Percentiles rank a stretch among this genome's conserved stretches.
phyloP scores from a whole-genome alignment of 2,329 filamentous ascomycete genomes.

The Cordyceps farinosa region DNA sequence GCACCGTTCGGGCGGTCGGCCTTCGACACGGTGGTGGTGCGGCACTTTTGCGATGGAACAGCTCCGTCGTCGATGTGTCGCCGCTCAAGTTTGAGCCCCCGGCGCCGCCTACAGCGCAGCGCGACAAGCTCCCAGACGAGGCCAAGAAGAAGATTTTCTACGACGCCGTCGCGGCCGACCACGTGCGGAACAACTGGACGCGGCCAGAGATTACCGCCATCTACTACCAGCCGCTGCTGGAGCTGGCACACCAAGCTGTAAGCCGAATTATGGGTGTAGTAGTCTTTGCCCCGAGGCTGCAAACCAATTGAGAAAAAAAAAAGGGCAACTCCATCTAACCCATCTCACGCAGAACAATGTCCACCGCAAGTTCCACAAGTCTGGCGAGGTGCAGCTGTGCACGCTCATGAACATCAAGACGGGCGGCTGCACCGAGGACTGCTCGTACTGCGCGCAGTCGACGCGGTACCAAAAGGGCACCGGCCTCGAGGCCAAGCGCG shows the following conservation, averaged over 20 bases:
- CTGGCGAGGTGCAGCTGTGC: constrained; percentile 82
- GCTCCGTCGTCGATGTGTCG: constrained; percentile 16
- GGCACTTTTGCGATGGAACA: constrained; percentile 18
- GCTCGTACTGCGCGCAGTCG: constrained; percentile 88
- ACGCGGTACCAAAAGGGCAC: constrained; percentile 74
- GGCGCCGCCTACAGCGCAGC: constrained; percentile 1
- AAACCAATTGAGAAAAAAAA: too few species aligned
- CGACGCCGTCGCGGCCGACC: constrained; percentile 56
- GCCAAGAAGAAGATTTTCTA: constrained; percentile 33
- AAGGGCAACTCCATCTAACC: neutral
- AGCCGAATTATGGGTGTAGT: constrained; percentile 25
- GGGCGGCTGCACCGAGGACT: constrained; percentile 87
- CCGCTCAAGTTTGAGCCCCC: constrained; percentile 17
- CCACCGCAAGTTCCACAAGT: constrained; percentile 82
- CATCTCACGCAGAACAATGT: constrained; percentile 56
- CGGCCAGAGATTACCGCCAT: constrained; percentile 76
- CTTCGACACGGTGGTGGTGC: constrained; percentile 14
- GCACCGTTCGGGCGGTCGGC: constrained; percentile 9
- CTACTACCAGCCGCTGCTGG: constrained; percentile 77
- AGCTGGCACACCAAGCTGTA: constrained; percentile 72
- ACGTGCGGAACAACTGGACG: constrained; percentile 72
- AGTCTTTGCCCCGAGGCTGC: too few species aligned
- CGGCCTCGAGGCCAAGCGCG: constrained; percentile 74
- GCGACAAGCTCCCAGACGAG: constrained; percentile 9
- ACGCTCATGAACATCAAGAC: constrained; percentile 97